Evolutionary conservation across 306 rosid genomes (phyloP), one percentile per base, ranked within the genome.

Genomic region (Cicer arietinum): DNA sequence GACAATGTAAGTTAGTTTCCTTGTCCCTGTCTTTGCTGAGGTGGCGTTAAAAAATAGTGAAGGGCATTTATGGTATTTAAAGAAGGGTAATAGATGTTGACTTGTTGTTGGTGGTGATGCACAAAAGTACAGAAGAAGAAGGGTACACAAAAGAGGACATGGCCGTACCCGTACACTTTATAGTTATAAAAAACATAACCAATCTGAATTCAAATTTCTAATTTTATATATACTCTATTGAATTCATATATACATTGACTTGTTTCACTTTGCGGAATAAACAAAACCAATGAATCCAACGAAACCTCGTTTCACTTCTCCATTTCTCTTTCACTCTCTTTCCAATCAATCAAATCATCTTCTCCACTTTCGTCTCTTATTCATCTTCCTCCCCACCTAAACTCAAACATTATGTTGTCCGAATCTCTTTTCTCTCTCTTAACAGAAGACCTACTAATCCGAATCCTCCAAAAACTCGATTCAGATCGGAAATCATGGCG

Each of bases 361-460:
- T 68, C 87, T 82, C 64, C 84, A 76, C 13, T 82, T 82, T 61
- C 88, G 81, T n/a, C 86, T 77, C 35, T 45, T 87, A 5, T 88
- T 85, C 82, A 75, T 88, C 57, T 85, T 85, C 16, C 86, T 83
- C 43, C 87, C 89, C 6, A 85, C 87, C 50, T 88, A 83, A 84
- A 22, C 2, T 22, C 25, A 22, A 22, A 2, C 25, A 22, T 22
- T 22, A 22, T 77, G 76, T 50, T 73, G 9, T 83, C 88, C 3
- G 62, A 74, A 40, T 84, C 83, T 8, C 10, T 69, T 20, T 41
- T 89, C 61, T 60, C 81, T 39, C 63, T 67, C 43, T 79, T 89
- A 42, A 84, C 85, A 1, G 90, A 89, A n/a, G 90, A 89, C 42
- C 25, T 89, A 7, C 81, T 89, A 2, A 20, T 77, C 44, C 81